Conservation (phyloP, 805 yeast genomes). For the Sugiyamaella americana region DNA sequence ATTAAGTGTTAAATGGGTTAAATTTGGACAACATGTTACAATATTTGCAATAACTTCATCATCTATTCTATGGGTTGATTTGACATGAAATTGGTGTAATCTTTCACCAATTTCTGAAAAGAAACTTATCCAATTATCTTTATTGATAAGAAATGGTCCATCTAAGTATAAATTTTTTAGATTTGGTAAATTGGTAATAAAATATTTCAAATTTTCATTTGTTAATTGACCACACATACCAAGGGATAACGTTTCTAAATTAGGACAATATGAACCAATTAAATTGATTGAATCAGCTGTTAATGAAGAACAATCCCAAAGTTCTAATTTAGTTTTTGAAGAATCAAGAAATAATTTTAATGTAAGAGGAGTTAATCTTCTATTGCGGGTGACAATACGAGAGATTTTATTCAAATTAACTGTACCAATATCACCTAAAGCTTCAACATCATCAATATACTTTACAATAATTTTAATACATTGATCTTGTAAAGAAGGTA, state of each 20-base stretch:
- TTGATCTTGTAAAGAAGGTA: conserved; percentile 67
- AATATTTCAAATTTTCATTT: conserved; percentile 64
- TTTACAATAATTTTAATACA: conserved; percentile 64
- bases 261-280: conserved; percentile 75
- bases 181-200: conserved; percentile 49
- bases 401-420: conserved; percentile 65
- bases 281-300: conserved; percentile 56
- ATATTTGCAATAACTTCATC: conserved; percentile 58
- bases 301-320: conserved; percentile 91
- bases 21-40: conserved; percentile 48
- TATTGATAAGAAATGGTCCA: conserved; percentile 85
- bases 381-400: conserved; percentile 69
- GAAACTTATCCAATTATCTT: conserved; percentile 68
- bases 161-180: conserved; percentile 59
- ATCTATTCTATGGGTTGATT: conserved; percentile 79
- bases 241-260: conserved; percentile 56
- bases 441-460: conserved; percentile 69
- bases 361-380: conserved; percentile 71
- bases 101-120: conserved; percentile 52
- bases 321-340: conserved; percentile 49
- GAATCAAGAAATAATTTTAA: conserved; percentile 67
- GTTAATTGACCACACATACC: conserved; percentile 93
- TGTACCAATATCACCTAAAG: conserved; percentile 80
- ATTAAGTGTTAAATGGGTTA: conserved; percentile 55
- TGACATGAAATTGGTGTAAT: conserved; percentile 54